Evolutionary conservation across 2,329 filamentous ascomycete species (phyloP), one percentile per base, ranked within the genome.

Genomic region (Fusarium staphyleae): DNA sequence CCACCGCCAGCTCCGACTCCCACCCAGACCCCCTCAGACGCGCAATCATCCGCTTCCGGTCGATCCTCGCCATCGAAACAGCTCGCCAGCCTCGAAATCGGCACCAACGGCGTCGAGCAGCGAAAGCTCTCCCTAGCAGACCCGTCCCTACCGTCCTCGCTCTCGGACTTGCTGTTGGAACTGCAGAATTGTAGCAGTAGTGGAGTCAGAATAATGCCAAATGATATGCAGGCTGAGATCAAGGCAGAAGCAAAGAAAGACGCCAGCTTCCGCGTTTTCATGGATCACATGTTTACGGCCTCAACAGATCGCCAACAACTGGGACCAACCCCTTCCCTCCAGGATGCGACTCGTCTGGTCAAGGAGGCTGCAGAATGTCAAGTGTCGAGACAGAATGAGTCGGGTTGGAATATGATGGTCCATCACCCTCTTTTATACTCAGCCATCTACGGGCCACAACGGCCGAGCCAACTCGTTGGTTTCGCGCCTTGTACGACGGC

Each of bases 401-500:
- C 19, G 4, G 46, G 46, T 24, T 49, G 46, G 46, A 49, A 49
- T 15, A 22, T 35, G 46, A 49, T 45, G 40, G 48, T 51, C 6
- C 48, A 51, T 34, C 13, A 40, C 33, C 48, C 48, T 33, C 48
- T 51, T 15, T 28, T 51, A 29, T 39, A 24, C 41, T 10, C 11
- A 9, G 48, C 48, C 28, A 40, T 51, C 16, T 45, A 51, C 18
- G 48, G 48, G 11, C 29, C n/a, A 40, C 40, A 22, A 34, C 29
- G 35, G 28, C 33, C 8, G 24, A 15, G 40, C 11, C 48, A 51
- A 19, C 24, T 51, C 13, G 24, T 51, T 22, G 48, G 48, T 28
- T 11, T 51, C 15, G 41, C 48, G 19, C 34, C 40, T 13, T 51
- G 49, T 15, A 51, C 48, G 15, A 51, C 48, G 39, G 48, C 48